Evolutionary conservation across 2,329 filamentous ascomycete genomes (phyloP), one percentile per base, ranked within the genome.

Genomic region (Talaromyces sp.): DNA sequence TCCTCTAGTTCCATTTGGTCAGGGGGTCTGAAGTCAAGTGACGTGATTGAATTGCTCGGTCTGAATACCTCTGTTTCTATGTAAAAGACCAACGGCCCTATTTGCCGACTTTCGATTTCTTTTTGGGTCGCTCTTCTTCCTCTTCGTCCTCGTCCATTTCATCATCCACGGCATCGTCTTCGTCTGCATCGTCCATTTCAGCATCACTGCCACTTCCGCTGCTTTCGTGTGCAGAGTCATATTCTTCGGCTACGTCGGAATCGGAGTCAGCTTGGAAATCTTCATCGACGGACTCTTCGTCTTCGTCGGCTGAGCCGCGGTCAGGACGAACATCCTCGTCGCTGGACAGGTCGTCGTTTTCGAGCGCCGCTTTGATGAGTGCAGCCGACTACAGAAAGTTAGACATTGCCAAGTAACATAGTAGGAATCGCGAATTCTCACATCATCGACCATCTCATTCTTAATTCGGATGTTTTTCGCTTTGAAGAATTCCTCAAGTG

Each of bases 371-470:
- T 33, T 89, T 89, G 60, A 97, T 83, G 59, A 87, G 77, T 1
- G 80, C 78, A 45, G 80, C 79, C 33, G 81, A 78, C 78, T 81
- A 25, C 7, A 64, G 51, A 36, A 31, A 39, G 35, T 56, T 69
- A 71, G 73, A 71, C 59, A 48, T 21, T n/a, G 28, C 8, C 19
- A 5, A 33, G 33, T 21, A 48, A n/a, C 10, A 48, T 11, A 5
- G 11, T 7, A 25, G n/a, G 33, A 19, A 11, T 10, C 15, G 9
- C 17, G 53, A 19, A 58, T 65, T 71, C 89, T 86, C 71, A 90
- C 89, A 66, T 99, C 94, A 71, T 97, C 94, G 62, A 95, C 88
- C 79, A 99, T 97, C 77, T 99, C 94, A 73, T 99, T 99, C 86
- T 97, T 97, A 58, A 95, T 92, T 56, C 93, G 89, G 69, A 99